Conservation (phyloP, 306 rosid genomes). For the Parietaria judaica region DNA sequence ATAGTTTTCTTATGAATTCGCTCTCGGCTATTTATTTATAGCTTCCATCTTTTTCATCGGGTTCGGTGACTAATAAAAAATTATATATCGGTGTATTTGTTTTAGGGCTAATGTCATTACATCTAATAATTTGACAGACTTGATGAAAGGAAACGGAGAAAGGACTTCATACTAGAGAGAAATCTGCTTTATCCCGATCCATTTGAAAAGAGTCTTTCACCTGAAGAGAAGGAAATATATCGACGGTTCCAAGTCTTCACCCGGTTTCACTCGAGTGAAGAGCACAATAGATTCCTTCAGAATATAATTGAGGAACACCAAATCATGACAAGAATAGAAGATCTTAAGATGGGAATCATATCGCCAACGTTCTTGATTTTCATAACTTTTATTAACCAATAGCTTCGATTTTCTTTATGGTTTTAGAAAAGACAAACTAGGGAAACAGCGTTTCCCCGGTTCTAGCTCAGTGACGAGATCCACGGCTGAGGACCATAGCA, state of each 20-base stretch:
- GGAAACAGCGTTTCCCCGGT: no score
- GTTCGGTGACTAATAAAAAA: not conserved
- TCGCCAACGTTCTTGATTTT: no score
- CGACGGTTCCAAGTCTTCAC: constrained; percentile 56
- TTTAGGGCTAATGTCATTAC: not conserved
- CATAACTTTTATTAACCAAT: no score
- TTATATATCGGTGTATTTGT: not conserved
- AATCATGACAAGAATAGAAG: constrained; percentile 56
- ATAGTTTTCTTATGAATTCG: no score
- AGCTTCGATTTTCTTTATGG: not conserved
- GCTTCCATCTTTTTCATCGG: not conserved
- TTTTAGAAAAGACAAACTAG: not conserved
- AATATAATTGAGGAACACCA: constrained; percentile 64
- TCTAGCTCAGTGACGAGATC: no score
- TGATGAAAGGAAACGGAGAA: constrained; percentile 81
- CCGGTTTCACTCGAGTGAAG: constrained; percentile 73
- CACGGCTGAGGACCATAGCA: no score
- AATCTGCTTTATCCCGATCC: constrained; percentile 69
- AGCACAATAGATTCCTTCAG: constrained; percentile 54
- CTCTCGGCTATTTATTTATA: no score
- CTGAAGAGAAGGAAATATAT: constrained; percentile 65
- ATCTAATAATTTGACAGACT: constrained; percentile 45
- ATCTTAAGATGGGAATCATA: constrained; percentile 57
- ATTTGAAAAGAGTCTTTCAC: constrained; percentile 51
- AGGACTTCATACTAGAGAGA: constrained; percentile 64